Conservation (phyloP, 306 rosid genomes). For the Canavalia ensiformis region DNA sequence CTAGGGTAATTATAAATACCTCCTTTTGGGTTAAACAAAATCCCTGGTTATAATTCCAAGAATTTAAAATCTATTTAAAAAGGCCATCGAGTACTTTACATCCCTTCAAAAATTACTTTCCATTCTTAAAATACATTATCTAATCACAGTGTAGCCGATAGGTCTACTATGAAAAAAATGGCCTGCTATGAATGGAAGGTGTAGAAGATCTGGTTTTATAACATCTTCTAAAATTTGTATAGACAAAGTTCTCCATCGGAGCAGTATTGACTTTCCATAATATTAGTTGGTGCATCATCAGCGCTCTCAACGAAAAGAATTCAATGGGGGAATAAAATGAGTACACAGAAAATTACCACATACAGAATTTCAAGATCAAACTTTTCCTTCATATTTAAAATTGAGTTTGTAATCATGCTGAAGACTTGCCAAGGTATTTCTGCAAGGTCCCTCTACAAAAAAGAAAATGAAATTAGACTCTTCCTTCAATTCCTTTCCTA, state of each 20-base stretch:
- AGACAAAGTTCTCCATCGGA: conserved; percentile 26
- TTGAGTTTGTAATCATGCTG: conserved; percentile 78
- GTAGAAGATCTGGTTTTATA: conserved; percentile 4
- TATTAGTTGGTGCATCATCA: conserved; percentile 18
- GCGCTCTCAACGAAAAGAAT: conserved; percentile 36
- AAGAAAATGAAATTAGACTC: conserved; percentile 32
- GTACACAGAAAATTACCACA: conserved; percentile 38
- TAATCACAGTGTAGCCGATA: background rate
- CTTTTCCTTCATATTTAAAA: conserved; percentile 87
- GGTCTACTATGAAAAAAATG: background rate
- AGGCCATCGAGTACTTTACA: too few species aligned
- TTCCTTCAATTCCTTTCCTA: conserved; percentile 10
- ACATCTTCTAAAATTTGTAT: conserved; percentile 18
- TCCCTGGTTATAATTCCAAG: too few species aligned
- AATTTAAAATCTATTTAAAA: too few species aligned
- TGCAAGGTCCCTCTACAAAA: conserved; percentile 95
- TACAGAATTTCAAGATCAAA: conserved; percentile 45
- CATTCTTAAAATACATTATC: background rate
- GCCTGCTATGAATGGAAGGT: background rate
- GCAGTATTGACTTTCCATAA: conserved; percentile 23
- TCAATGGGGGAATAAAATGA: conserved; percentile 33
- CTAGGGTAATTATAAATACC: too few species aligned
- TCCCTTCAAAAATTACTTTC: background rate
- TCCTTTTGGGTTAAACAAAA: too few species aligned
- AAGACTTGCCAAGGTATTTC: conserved; percentile 77